Evolutionary conservation across 192 early-diverging fungal genomes (phyloP), one percentile per base, ranked within the genome.

Genomic region (Linnemannia elongata): DNA sequence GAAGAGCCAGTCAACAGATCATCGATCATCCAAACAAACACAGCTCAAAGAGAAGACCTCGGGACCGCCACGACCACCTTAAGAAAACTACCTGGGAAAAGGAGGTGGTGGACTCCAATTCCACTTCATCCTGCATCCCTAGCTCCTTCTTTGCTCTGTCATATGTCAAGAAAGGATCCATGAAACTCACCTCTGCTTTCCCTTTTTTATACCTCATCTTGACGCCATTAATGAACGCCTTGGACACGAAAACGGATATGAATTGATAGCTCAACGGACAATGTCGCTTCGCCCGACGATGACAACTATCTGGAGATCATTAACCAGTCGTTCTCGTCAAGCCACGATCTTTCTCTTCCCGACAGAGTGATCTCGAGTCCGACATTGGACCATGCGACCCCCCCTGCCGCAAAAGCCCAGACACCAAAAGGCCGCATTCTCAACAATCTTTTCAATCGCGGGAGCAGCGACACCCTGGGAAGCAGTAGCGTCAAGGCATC

Each of bases 241-340:
- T 17, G 49, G 49, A 52, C 20, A 52, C 49, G 20, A 52, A 20
- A 57, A 57, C 17, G 22, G 24, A 57, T 57, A 54, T 18, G n/a
- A 57, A 30, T 33, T 33, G 60, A 33, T 9, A 66, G 60, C 60
- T 66, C 60, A 66, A 66, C 30, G 1, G 60, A 66, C 27, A 66
- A 66, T 33, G 60, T 66, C 60, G 2, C 60, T 66, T 66, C 60
- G 60, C 60, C 60, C 60, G 60, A 66, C 13, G 27, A 66, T 66
- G 30, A 66, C 60, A 66, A 66, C 30, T 85, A 80, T 27, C 74
- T 85, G 38, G 83, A 85, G 0, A 35, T 85, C 45, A 57, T 85
- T 45, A 74, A 80, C 30, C 77, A 76, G 54, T 85, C 83, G 7
- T 85, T 85, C 45, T 79, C 78, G 5, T 57, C 78, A 55, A 42